Conservation (phyloP, 1,139 yeast species). For the Groenewaldozyma sp. region DNA sequence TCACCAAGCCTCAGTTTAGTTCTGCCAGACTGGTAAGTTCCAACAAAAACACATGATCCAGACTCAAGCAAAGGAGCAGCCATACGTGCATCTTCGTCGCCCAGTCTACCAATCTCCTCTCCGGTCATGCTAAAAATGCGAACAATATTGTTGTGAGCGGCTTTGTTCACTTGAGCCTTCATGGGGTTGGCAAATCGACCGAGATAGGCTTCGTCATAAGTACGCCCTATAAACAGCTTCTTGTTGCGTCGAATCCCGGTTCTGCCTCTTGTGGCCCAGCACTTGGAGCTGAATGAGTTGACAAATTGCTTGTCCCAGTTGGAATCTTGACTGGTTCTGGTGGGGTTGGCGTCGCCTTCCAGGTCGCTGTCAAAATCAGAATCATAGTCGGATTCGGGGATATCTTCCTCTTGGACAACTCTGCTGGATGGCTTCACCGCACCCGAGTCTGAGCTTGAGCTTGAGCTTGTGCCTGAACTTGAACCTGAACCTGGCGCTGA, state of each 20-base stretch:
- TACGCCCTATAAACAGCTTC: neutral
- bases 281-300: neutral
- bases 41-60: conserved; percentile 46
- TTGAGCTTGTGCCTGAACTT: too few species aligned
- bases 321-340: neutral
- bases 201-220: conserved; percentile 29
- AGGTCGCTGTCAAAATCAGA: neutral
- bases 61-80: conserved; percentile 58
- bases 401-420: neutral
- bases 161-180: conserved; percentile 29
- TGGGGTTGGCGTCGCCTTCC: neutral
- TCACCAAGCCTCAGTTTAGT: conserved; percentile 61
- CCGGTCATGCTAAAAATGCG: conserved; percentile 26
- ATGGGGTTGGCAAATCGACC: conserved; percentile 33
- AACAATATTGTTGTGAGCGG: conserved; percentile 19
- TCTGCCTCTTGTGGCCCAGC: neutral
- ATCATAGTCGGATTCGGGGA: neutral
- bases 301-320: neutral
- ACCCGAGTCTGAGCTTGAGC: too few species aligned
- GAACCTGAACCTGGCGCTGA: neutral
- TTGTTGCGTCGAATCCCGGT: neutral
- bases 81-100: conserved; percentile 62
- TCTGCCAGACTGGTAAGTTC: conserved; percentile 32
- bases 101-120: conserved; percentile 71
- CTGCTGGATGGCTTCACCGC: neutral